Evolutionary conservation across 2,329 filamentous ascomycete species (phyloP).

Genomic region (Fusarium siculi): DNA sequence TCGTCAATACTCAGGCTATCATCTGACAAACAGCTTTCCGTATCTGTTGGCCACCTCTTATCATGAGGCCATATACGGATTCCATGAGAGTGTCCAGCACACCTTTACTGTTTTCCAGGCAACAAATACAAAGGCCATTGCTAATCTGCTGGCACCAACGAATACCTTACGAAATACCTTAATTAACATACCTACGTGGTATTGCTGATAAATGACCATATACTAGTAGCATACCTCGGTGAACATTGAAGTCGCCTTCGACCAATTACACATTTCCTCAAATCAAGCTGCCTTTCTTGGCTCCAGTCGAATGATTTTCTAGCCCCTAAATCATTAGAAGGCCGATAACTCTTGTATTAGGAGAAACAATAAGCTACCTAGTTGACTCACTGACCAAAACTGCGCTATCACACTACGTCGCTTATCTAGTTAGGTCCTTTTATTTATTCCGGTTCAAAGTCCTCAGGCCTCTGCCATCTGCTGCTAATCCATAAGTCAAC

Average conservation of each 20-base stretch:
- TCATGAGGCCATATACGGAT: background rate
- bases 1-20: conserved; percentile 1
- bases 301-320: background rate
- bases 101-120: background rate
- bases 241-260: background rate
- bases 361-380: background rate
- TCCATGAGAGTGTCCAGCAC: background rate
- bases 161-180: background rate
- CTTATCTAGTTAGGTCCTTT: background rate
- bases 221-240: background rate
- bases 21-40: background rate
- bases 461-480: background rate
- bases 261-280: background rate
- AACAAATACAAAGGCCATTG: background rate
- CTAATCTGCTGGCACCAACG: conserved; percentile 10
- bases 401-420: background rate
- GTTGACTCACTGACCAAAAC: background rate
- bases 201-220: background rate
- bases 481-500: background rate
- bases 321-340: background rate
- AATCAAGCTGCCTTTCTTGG: background rate
- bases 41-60: background rate
- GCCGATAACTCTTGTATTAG: background rate
- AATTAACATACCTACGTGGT: background rate
- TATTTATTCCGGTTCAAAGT: background rate